Evolutionary conservation across 495 filamentous ascomycete species (phyloP).

Genomic region (Cenococcum geophilum): DNA sequence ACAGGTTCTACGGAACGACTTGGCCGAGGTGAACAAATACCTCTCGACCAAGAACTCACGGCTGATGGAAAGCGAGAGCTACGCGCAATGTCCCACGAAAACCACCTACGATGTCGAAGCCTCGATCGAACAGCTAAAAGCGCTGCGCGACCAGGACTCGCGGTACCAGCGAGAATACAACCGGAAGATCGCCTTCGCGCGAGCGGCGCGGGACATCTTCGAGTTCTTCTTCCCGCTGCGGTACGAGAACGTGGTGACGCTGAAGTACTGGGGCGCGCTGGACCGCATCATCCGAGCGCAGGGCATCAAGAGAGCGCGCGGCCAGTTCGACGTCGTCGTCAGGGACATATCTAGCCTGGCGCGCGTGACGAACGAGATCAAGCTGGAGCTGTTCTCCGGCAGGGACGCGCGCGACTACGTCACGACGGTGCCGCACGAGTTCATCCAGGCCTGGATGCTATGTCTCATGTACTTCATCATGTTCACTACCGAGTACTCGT

Average conservation of each 20-base stretch:
- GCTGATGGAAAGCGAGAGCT: slow-evolving; percentile 1
- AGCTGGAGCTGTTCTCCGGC: slow-evolving; percentile 5
- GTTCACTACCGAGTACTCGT: background rate
- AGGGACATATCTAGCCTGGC: slow-evolving; percentile 8
- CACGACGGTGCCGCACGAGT: slow-evolving; percentile 10
- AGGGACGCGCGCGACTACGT: background rate
- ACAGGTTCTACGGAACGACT: slow-evolving; percentile 4
- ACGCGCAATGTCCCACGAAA: slow-evolving; percentile 6
- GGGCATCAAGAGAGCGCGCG: slow-evolving; percentile 3
- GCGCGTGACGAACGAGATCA: slow-evolving; percentile 1
- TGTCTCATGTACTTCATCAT: slow-evolving; percentile 2
- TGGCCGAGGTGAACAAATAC: slow-evolving; percentile 7
- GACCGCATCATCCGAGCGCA: slow-evolving; percentile 6
- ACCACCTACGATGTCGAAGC: slow-evolving; percentile 11
- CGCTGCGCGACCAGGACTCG: background rate
- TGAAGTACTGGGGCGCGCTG: slow-evolving; percentile 13
- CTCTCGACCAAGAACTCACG: slow-evolving; percentile 8
- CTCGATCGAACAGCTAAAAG: background rate
- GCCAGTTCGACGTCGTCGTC: slow-evolving; percentile 4
- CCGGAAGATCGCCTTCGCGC: background rate
- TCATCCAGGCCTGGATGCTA: slow-evolving; percentile 13
- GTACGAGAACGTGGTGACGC: background rate
- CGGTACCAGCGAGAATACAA: background rate
- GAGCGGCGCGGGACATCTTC: slow-evolving; percentile 4
- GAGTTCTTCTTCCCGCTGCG: slow-evolving; percentile 13